Evolutionary conservation across 1,284 basidiomycete species (phyloP).

Genomic region (Puccinia hordei): DNA sequence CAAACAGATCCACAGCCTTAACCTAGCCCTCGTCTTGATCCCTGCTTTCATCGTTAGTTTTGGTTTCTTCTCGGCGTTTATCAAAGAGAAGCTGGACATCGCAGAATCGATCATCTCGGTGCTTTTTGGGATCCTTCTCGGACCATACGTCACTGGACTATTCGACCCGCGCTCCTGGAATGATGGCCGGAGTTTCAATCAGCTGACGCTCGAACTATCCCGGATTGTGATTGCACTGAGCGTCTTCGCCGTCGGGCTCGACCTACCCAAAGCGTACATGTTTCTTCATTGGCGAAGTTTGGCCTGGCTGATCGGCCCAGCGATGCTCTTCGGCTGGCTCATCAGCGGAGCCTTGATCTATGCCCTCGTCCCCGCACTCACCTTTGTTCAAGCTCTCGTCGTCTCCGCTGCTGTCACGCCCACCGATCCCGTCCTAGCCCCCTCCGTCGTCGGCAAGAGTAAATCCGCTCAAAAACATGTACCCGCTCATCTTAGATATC

Average conservation of each 20-base stretch:
- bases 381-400: conserved; percentile 81
- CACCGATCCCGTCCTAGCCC: conserved; percentile 87
- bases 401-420: conserved; percentile 93
- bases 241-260: conserved; percentile 94
- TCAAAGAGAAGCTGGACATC: conserved; percentile 68
- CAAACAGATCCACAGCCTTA: not conserved
- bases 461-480: conserved; percentile 99
- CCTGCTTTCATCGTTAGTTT: conserved; percentile 46
- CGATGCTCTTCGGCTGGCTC: conserved; percentile 57
- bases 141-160: conserved; percentile 80
- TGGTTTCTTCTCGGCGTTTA: conserved; percentile 38
- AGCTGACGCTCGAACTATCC: conserved; percentile 72
- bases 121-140: conserved; percentile 86
- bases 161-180: conserved; percentile 87
- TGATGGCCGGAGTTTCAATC: conserved; percentile 59
- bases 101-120: conserved; percentile 97
- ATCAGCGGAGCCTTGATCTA: conserved; percentile 69
- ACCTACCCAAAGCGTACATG: conserved; percentile 70
- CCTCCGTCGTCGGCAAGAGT: conserved; percentile 75
- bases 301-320: conserved; percentile 72
- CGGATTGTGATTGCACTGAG: conserved; percentile 92
- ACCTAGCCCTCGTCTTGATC: conserved; percentile 27
- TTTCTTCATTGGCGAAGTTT: conserved; percentile 84
- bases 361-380: conserved; percentile 79
- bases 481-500: conserved; percentile 87